Conservation (phyloP, 2,329 filamentous ascomycete genomes). For the Curvularia verruculosa region DNA sequence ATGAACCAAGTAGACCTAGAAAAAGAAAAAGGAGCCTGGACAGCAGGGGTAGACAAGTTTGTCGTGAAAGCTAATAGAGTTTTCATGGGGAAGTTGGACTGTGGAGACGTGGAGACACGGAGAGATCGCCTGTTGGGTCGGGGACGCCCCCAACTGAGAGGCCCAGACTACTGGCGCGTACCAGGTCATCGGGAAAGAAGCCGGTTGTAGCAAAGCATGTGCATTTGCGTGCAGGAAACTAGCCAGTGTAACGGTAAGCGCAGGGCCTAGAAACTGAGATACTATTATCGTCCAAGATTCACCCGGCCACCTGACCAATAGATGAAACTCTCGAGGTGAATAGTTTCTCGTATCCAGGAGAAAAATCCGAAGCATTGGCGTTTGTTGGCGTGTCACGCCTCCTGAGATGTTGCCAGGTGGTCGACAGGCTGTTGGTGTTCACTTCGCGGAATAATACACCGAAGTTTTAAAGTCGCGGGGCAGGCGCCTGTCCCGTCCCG, state of each 20-base stretch:
- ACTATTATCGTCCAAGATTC: neutral
- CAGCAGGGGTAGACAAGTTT: neutral
- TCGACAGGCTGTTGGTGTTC: neutral
- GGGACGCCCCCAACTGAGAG: neutral
- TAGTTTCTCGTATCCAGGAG: neutral
- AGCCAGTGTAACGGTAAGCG: neutral
- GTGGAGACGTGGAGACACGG: constrained; percentile 4
- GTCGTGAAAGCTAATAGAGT: neutral
- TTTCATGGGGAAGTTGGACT: neutral
- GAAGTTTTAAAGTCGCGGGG: neutral
- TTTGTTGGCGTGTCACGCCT: neutral
- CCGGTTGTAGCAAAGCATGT: neutral
- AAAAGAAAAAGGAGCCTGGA: neutral
- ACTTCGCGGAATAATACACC: neutral
- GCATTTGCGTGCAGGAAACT: constrained; percentile 1
- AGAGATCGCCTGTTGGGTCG: neutral
- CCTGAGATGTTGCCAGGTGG: neutral
- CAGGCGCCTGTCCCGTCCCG: neutral
- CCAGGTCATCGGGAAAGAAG: constrained; percentile 1
- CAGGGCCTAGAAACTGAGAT: neutral
- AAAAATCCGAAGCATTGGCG: neutral
- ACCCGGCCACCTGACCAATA: neutral
- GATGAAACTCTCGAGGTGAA: neutral
- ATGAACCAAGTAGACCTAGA: neutral
- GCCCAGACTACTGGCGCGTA: constrained; percentile 3